Conservation (phyloP, 257 asterid genomes). For the Nicotiana otophora region DNA sequence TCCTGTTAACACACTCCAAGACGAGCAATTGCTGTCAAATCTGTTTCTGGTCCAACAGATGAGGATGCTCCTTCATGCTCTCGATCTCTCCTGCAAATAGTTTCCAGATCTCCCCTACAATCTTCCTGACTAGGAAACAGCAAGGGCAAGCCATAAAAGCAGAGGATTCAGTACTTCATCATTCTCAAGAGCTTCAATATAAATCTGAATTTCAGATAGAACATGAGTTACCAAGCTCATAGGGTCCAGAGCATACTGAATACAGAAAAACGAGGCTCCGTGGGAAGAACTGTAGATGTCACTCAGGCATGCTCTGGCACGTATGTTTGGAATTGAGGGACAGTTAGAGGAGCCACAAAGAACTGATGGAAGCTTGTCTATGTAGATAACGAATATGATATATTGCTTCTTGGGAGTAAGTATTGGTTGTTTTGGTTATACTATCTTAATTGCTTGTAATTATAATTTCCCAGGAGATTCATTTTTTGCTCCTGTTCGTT, state of each 20-base stretch:
- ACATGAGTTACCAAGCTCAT: slow-evolving; percentile 47
- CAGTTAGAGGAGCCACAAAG: slow-evolving; percentile 87
- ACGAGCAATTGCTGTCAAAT: slow-evolving; percentile 40
- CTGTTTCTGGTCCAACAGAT: slow-evolving; percentile 55
- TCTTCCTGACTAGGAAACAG: slow-evolving; percentile 51
- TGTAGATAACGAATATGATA: slow-evolving; percentile 68
- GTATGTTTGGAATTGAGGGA: too few species aligned
- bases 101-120: slow-evolving; percentile 43
- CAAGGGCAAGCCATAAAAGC: slow-evolving; percentile 5
- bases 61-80: slow-evolving; percentile 66
- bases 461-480: background rate
- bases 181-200: slow-evolving; percentile 26
- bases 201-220: slow-evolving; percentile 45
- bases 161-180: too few species aligned
- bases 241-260: slow-evolving; percentile 48
- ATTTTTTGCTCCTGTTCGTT: background rate
- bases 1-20: slow-evolving; percentile 53
- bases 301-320: too few species aligned
- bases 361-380: slow-evolving; percentile 93
- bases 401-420: slow-evolving; percentile 92
- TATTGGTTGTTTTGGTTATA: background rate
- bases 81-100: slow-evolving; percentile 70
- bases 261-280: slow-evolving; percentile 88
- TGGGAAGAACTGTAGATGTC: slow-evolving; percentile 44
- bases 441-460: too few species aligned